These are phyloP conservation scores for Solanum peruvianum DNA, from an alignment of 257 asterid species.

Conservation along the genomic window DNA sequence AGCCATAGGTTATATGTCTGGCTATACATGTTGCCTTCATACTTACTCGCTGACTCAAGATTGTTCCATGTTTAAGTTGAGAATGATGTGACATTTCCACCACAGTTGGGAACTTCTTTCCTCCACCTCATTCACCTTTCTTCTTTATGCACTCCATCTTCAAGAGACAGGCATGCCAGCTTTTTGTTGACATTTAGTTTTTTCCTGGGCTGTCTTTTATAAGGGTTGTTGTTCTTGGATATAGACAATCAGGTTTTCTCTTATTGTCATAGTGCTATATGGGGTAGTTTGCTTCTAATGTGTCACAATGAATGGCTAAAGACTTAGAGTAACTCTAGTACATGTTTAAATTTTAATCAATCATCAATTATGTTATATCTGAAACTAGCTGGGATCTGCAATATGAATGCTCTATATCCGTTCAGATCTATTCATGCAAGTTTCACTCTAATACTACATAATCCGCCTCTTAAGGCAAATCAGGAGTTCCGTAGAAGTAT, in stretches of 20 bases:
- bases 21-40: neutral
- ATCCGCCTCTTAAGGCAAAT: neutral
- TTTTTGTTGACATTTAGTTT: neutral
- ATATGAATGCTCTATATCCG: neutral
- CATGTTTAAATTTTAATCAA: neutral
- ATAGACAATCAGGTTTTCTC: neutral
- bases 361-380: neutral
- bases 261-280: neutral
- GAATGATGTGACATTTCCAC: neutral
- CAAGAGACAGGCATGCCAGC: neutral
- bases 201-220: neutral
- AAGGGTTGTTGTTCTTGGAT: neutral
- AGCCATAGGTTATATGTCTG: neutral
- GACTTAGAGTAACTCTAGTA: neutral
- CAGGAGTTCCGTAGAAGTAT: neutral
- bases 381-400: neutral
- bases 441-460: neutral
- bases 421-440: neutral
- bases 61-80: neutral
- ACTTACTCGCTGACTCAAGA: neutral
- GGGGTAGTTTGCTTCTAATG: neutral
- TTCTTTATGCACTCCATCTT: neutral
- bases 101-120: neutral
- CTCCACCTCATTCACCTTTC: neutral
- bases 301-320: neutral